phyloP scores from a whole-genome alignment of 2,329 filamentous ascomycete genomes.

The Scorias spongiosa region DNA sequence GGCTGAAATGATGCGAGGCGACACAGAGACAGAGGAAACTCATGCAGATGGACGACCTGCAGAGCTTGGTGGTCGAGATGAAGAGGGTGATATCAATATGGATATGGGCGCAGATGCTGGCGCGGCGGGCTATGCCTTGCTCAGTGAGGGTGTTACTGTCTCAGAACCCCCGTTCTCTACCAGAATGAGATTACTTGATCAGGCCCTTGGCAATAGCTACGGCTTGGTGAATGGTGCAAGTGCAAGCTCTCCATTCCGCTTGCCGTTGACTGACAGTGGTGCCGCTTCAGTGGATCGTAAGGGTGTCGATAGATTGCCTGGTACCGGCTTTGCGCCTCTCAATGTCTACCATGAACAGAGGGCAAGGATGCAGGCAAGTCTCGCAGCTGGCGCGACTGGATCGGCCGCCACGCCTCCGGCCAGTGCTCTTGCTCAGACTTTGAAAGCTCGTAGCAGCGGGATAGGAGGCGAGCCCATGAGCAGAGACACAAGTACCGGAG shows the following conservation, averaged over 20 bases:
- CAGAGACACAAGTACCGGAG: conserved; percentile 8
- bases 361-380: conserved; percentile 6
- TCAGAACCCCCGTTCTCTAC: conserved; percentile 7
- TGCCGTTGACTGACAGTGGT: conserved; percentile 20
- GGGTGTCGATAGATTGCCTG: conserved; percentile 19
- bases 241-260: conserved; percentile 18
- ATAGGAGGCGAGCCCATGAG: conserved; percentile 15
- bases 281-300: conserved; percentile 17
- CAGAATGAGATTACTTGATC: conserved; percentile 18
- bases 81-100: conserved; percentile 9
- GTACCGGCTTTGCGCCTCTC: conserved; percentile 19
- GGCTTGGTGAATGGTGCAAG: conserved; percentile 4
- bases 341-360: conserved; percentile 9
- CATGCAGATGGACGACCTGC: not conserved
- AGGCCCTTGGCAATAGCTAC: conserved; percentile 13
- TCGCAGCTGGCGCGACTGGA: conserved; percentile 2
- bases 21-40: conserved; percentile 6
- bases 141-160: not conserved
- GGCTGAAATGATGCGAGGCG: conserved; percentile 28
- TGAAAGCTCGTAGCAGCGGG: conserved; percentile 4
- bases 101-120: conserved; percentile 4
- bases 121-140: not conserved
- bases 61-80: conserved; percentile 1
- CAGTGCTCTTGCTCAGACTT: conserved; percentile 7
- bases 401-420: conserved; percentile 11